Base-by-base conservation (phyloP, 345 rosid species). In the Populus euphratica region DNA sequence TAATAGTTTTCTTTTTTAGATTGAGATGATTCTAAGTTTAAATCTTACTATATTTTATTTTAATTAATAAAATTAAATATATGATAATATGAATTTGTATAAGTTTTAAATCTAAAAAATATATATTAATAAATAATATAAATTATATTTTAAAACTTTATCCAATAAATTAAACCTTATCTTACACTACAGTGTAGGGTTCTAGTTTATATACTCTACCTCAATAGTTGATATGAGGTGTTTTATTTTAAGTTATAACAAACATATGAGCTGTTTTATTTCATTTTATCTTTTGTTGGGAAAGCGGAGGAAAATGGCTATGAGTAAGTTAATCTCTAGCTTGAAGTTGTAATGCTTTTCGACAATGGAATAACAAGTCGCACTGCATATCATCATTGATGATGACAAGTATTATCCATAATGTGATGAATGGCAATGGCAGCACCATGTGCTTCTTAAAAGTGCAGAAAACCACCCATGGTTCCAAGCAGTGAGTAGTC, bases 21-120 rank as follows among this genome's bases (percentile, higher is more conserved):
- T 41, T 9, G 2, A 41, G 0, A 41, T 0, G 2, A 0, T 8
- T 39, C 0, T 4, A 0, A 33, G 5, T 0, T 33, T 0, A 33
- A 33, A 33, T 33, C 0, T 33, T 0, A 33, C 5, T 5, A 33
- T 33, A n/a, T 0, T 33, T 0, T 0, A 33, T 4, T 33, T 3
- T 41, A 2, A 41, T 41, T 41, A 41, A 41, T 41, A 41, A 41
- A 41, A 41, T 9, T 41, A 41, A 41, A 1, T 2, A 9, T 33
- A 33, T 4, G 0, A 0, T 33, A 33, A 4, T 33, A 41, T 41
- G 12, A 41, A 1, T 41, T 3, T 41, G 0, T 41, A 3, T 0
- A 41, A 41, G 11, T 8, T 41, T 41, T 0, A 0, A 39, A 1
- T 9, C 0, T 0, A 9, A 0, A 2, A 8, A 41, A 9, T 0